Evolutionary conservation across 2,329 filamentous ascomycete species (phyloP).

Genomic region (Aspergillus ustus): DNA sequence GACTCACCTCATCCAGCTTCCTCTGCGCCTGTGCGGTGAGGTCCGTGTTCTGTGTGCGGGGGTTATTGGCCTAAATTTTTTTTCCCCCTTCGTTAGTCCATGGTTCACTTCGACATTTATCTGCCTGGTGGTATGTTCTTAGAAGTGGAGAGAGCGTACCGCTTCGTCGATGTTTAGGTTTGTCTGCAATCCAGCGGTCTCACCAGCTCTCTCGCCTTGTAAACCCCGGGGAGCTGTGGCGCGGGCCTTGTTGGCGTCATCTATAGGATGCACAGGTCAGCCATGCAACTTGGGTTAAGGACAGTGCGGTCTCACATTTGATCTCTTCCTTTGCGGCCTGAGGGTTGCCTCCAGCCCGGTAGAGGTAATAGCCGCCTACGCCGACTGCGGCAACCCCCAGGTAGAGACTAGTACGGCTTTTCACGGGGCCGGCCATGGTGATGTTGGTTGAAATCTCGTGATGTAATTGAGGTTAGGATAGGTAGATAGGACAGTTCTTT

Average conservation of each 20-base stretch:
- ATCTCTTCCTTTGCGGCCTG: constrained; percentile 84
- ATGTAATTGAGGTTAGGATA: not conserved
- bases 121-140: not conserved
- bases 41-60: constrained; percentile 56
- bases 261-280: constrained; percentile 52
- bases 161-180: constrained; percentile 71
- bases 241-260: constrained; percentile 73
- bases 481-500: not conserved
- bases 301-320: constrained; percentile 66
- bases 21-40: constrained; percentile 53
- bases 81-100: not conserved
- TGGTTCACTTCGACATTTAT: not conserved
- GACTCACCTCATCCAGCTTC: constrained; percentile 61
- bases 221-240: constrained; percentile 67
- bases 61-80: constrained; percentile 59
- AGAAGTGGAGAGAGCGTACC: constrained; percentile 52
- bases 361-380: constrained; percentile 87
- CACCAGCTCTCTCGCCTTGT: constrained; percentile 67
- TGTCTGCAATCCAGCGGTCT: constrained; percentile 64
- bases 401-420: constrained; percentile 42
- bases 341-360: constrained; percentile 78
- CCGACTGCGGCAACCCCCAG: constrained; percentile 64
- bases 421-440: constrained; percentile 18
- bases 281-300: not conserved
- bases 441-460: not conserved